Base-by-base conservation (phyloP, 2,329 filamentous ascomycete species). In the Curvularia eragrostidis region DNA sequence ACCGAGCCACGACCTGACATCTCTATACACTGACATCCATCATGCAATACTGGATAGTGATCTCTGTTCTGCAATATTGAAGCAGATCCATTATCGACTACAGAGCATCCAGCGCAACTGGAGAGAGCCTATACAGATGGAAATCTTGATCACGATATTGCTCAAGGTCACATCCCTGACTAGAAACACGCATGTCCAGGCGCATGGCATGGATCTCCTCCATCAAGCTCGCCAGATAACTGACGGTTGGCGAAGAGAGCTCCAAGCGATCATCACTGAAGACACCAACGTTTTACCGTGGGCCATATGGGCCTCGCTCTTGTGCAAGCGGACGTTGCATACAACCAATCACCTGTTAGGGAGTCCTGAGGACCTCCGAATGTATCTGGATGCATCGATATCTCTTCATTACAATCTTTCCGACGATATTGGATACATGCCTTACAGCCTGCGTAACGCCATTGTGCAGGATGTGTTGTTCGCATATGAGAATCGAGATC, bases 91-190 rank as follows among this genome's bases (percentile, higher is more conserved):
- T 1, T 57, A 70, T n/a, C 79, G 80, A 1, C 55, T 90, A 0
- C 66, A 75, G 0, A 66, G 70, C 0, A 82, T 90, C 7, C 67
- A 71, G 0, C 70, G 76, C 0, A 90, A 86, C 43, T 89, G 86
- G 83, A 79, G 86, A 0, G 87, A 90, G 59, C 77, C 75, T 0
- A 72, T 84, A 50, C 79, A 80, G 13, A 89, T 90, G 85, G 82
- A 85, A 4, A 78, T 82, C 0, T 52, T 89, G 1, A 78, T 89
- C 5, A 83, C 79, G 0, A 63, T 90, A 0, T 65, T 77, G 0
- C 66, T 86, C 0, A 80, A 84, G 2, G 19, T 79, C 1, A 66
- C 62, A 15, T 67, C 64, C 71, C 1, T 79, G 66, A 50, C 62
- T 47, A 21, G 64, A 71, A 30, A 65, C 56, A 44, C 59, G 4